Conservation (phyloP, 2,329 filamentous ascomycete genomes). For the Fusarium verrucosum region DNA sequence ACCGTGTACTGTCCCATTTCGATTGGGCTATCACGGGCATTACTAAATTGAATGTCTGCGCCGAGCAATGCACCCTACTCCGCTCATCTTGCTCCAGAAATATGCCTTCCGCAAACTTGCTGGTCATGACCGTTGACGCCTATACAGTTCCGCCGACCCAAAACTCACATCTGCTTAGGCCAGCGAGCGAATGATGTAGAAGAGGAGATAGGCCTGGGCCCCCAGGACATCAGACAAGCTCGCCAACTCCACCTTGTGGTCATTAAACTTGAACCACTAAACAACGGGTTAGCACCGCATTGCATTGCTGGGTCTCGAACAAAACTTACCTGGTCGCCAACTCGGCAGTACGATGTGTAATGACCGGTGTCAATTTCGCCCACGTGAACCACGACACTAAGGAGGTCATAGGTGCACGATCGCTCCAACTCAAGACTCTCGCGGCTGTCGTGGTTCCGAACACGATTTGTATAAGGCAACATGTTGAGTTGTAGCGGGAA, state of each 20-base stretch:
- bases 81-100: constrained; percentile 9
- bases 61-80: constrained; percentile 34
- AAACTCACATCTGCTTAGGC: constrained; percentile 49
- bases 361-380: constrained; percentile 93
- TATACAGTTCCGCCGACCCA: background rate
- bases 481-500: constrained; percentile 91
- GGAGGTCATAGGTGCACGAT: constrained; percentile 83
- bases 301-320: background rate
- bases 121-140: constrained; percentile 24
- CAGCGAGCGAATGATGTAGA: constrained; percentile 78
- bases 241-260: constrained; percentile 88
- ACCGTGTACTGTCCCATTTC: constrained; percentile 1
- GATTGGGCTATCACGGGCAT: constrained; percentile 2
- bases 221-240: constrained; percentile 84
- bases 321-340: constrained; percentile 70
- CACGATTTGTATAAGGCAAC: constrained; percentile 83
- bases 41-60: constrained; percentile 31
- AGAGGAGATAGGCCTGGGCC: constrained; percentile 88
- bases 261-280: constrained; percentile 95
- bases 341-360: constrained; percentile 88
- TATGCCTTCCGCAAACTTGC: background rate
- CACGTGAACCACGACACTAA: constrained; percentile 91
- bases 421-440: constrained; percentile 67
- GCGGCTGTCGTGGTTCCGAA: constrained; percentile 59
- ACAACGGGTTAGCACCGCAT: constrained; percentile 20